These are phyloP conservation scores for Leptodermis oblonga DNA, from an alignment of 257 asterid genomes.

Conservation along the genomic window DNA sequence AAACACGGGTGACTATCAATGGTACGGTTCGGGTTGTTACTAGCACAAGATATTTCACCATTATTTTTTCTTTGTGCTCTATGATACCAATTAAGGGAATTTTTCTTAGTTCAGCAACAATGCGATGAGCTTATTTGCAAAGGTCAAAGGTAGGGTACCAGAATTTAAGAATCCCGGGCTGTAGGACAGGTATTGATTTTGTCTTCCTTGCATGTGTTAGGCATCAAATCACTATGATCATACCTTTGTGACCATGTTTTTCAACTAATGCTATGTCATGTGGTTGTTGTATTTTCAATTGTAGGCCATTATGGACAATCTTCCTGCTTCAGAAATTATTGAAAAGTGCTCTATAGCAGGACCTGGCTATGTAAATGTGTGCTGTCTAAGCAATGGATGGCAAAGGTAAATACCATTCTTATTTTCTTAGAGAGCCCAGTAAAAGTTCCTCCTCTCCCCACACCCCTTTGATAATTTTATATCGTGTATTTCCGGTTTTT, in stretches of 20 bases:
- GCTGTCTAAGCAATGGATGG: conserved; percentile 75
- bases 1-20: conserved; percentile 84
- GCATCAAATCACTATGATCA: neutral
- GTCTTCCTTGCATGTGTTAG: neutral
- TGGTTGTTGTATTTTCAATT: conserved; percentile 21
- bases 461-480: neutral
- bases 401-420: conserved; percentile 43
- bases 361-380: conserved; percentile 81
- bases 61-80: neutral
- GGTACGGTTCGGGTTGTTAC: conserved; percentile 36
- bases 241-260: neutral
- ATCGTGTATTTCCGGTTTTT: neutral
- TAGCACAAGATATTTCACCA: neutral
- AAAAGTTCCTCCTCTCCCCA: neutral
- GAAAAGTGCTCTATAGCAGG: conserved; percentile 72
- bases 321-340: conserved; percentile 70
- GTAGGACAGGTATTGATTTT: conserved; percentile 65
- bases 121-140: conserved; percentile 91
- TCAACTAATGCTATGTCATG: conserved; percentile 8
- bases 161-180: conserved; percentile 61
- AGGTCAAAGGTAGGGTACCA: conserved; percentile 57
- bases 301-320: conserved; percentile 71
- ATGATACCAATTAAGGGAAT: conserved; percentile 9
- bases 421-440: neutral
- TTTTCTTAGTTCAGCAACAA: conserved; percentile 61